These are phyloP conservation scores for Eucalyptus sp. DNA, from an alignment of 345 rosid species.

Conservation along the genomic window DNA sequence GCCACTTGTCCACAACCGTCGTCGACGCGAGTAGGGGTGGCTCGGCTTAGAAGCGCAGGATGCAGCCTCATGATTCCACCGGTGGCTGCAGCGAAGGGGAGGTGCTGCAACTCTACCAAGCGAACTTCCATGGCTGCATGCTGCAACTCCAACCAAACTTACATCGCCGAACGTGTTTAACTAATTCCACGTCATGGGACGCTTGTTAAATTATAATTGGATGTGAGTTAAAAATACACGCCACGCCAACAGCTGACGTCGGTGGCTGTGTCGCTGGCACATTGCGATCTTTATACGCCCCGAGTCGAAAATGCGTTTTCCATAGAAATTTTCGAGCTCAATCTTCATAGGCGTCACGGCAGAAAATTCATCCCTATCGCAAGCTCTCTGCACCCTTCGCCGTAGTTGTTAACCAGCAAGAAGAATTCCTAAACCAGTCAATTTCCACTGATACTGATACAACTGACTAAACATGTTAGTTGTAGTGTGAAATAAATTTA, in stretches of 20 bases:
- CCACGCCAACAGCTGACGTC: not conserved
- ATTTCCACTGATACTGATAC: rapidly evolving
- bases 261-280: not conserved
- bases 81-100: too few relatives aligned
- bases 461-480: not conserved
- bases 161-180: not conserved
- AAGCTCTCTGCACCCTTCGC: not conserved
- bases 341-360: not conserved
- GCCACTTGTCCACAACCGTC: rapidly evolving
- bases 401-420: not conserved
- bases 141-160: not conserved
- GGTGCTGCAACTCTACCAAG: too few relatives aligned
- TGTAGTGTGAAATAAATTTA: not conserved
- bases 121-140: not conserved
- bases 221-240: not conserved
- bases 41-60: not conserved
- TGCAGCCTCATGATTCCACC: too few relatives aligned
- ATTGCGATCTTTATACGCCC: not conserved
- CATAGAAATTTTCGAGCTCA: not conserved
- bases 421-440: not conserved
- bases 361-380: not conserved
- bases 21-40: too few relatives aligned
- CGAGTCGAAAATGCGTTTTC: not conserved
- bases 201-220: not conserved
- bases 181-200: not conserved